Percentiles rank a stretch among this genome's conserved stretches.
phyloP scores from a whole-genome alignment of 345 rosid species.

The Corymbia maculata region DNA sequence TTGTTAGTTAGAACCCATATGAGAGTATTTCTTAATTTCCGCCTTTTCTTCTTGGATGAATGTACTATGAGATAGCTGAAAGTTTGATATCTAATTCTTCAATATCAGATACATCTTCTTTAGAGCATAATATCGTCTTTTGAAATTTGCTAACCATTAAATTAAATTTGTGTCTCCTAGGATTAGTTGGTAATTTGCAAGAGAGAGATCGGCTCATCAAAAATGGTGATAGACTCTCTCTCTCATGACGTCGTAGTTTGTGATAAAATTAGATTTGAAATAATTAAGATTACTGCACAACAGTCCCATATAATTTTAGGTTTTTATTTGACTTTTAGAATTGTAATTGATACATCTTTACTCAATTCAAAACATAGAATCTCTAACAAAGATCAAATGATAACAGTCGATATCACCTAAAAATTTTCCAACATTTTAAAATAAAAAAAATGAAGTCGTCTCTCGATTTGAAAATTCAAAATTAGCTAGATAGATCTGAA shows the following conservation, averaged over 20 bases:
- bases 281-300: not conserved
- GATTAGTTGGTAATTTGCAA: not conserved
- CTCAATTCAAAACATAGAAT: not conserved
- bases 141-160: accelerated
- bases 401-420: not conserved
- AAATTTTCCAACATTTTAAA: not conserved
- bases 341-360: accelerated
- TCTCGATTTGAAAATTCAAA: not conserved
- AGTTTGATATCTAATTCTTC: not conserved
- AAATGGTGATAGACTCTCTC: not conserved
- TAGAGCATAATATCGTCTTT: not conserved
- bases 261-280: not conserved
- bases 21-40: not conserved
- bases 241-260: not conserved
- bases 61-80: not conserved
- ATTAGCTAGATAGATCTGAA: not conserved
- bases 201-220: not conserved
- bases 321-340: not conserved
- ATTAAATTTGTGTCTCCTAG: not conserved
- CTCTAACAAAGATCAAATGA: too few species aligned
- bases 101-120: not conserved
- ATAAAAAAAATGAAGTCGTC: not conserved
- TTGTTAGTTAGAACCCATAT: not conserved
- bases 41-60: not conserved
- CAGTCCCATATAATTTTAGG: not conserved